phyloP scores from a whole-genome alignment of 139 green algal species.

The Chlorella vulgaris region DNA sequence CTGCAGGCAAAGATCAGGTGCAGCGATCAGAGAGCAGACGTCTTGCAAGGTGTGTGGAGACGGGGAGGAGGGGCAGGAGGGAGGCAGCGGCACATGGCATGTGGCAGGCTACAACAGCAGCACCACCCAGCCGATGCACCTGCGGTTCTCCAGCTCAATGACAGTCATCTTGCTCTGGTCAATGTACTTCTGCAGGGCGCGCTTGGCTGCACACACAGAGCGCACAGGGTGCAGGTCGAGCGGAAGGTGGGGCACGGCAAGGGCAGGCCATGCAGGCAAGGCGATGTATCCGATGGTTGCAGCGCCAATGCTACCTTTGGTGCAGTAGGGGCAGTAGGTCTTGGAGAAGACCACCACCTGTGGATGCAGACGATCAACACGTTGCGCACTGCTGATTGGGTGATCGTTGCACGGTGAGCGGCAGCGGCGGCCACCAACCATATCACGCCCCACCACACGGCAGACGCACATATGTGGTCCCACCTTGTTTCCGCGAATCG shows the following conservation, averaged over 20 bases:
- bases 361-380: neutral
- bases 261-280: neutral
- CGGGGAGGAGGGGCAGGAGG: too few relatives aligned
- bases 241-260: too few relatives aligned
- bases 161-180: constrained; percentile 41
- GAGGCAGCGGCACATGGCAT: neutral
- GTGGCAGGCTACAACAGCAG: neutral
- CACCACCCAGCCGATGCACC: neutral
- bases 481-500: constrained; percentile 25
- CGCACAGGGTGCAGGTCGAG: too few relatives aligned
- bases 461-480: neutral
- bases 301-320: constrained; percentile 42
- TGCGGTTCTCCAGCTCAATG: constrained; percentile 43
- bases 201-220: constrained; percentile 44
- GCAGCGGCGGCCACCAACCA: too few relatives aligned
- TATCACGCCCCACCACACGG: neutral
- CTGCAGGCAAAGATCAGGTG: neutral
- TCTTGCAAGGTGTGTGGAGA: too few relatives aligned
- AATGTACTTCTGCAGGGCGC: constrained; percentile 32
- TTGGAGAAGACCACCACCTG: constrained; percentile 50
- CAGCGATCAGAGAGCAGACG: too few relatives aligned
- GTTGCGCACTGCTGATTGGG: neutral
- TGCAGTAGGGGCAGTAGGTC: constrained; percentile 55
- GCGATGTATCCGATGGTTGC: too few relatives aligned
- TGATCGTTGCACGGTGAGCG: neutral